These are phyloP conservation scores for Phytopythium boreale DNA, from an alignment of 352 stramenopile genomes.

Conservation along the genomic window DNA sequence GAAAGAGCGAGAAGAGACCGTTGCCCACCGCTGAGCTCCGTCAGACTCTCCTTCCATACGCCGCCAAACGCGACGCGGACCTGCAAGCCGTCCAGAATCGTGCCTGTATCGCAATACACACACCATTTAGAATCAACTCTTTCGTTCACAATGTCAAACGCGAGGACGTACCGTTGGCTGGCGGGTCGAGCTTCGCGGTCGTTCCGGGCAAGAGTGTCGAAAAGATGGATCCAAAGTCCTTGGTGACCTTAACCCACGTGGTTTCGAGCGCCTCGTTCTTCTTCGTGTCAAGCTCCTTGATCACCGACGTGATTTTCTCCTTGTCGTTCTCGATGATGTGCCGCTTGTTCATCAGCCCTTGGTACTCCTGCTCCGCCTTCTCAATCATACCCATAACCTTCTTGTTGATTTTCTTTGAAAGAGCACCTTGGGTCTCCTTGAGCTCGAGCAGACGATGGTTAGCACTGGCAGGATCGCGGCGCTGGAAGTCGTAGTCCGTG, in stretches of 20 bases:
- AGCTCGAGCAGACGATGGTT: constrained; percentile 88
- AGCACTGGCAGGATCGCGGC: constrained; percentile 80
- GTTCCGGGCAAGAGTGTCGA: constrained; percentile 97
- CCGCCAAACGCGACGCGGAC: constrained; percentile 99
- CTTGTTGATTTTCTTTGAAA: constrained; percentile 99
- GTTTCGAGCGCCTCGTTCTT: constrained; percentile 96
- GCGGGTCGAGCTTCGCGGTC: constrained; percentile 97
- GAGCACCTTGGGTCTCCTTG: constrained; percentile 90
- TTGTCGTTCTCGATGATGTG: constrained; percentile 99
- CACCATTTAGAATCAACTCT: constrained; percentile 11
- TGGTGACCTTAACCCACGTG: constrained; percentile 99
- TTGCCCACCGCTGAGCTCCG: constrained; percentile 98
- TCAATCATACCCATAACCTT: constrained; percentile 99
- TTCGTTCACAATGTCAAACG: background rate
- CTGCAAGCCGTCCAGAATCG: constrained; percentile 93
- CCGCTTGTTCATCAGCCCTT: constrained; percentile 96
- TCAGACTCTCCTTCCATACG: constrained; percentile 99
- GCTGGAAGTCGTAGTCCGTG: constrained; percentile 98
- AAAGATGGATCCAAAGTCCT: constrained; percentile 99
- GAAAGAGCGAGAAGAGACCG: constrained; percentile 98
- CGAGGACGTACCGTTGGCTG: constrained; percentile 67
- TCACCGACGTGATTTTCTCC: constrained; percentile 98
- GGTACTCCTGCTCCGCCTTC: constrained; percentile 98
- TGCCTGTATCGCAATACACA: constrained; percentile 34
- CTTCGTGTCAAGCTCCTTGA: constrained; percentile 99